These are phyloP conservation scores for Pyrenochaeta sp. DNA, from an alignment of 2,329 filamentous ascomycete genomes.

Conservation along the genomic window DNA sequence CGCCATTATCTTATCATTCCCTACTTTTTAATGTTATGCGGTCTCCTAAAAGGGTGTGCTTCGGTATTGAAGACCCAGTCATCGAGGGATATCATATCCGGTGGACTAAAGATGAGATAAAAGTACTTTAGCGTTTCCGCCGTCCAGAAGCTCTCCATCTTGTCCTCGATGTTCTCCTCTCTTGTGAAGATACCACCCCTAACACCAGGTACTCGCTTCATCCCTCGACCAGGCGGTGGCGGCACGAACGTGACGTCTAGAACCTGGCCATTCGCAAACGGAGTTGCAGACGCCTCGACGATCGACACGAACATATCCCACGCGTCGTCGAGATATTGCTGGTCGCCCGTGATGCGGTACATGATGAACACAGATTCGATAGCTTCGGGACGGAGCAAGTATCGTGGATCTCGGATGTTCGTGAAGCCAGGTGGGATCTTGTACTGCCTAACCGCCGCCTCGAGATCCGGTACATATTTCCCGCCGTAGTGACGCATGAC, in stretches of 20 bases:
- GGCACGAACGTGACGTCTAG: conserved; percentile 50
- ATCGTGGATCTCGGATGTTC: conserved; percentile 51
- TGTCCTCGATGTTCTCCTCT: conserved; percentile 40
- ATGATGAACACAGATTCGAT: conserved; percentile 68
- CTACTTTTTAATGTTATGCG: conserved; percentile 9
- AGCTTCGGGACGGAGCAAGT: conserved; percentile 63
- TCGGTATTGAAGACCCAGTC: conserved; percentile 62
- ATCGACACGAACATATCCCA: conserved; percentile 60
- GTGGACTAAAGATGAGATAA: conserved; percentile 57
- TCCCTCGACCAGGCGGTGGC: conserved; percentile 6
- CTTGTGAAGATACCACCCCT: conserved; percentile 2
- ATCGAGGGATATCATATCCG: conserved; percentile 56
- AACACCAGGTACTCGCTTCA: conserved; percentile 5
- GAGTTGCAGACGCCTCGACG: conserved; percentile 49
- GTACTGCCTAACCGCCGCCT: conserved; percentile 23
- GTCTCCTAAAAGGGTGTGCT: conserved; percentile 57
- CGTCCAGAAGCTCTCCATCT: conserved; percentile 58
- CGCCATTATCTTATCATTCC: not conserved
- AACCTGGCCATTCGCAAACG: conserved; percentile 55
- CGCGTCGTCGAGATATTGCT: conserved; percentile 52
- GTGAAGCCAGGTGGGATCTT: conserved; percentile 53
- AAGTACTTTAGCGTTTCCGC: conserved; percentile 62
- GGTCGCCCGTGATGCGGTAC: conserved; percentile 66
- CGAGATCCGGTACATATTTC: conserved; percentile 22
- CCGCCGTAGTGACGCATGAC: conserved; percentile 34